Percentiles rank a stretch among this genome's conserved stretches.
phyloP scores from a whole-genome alignment of 345 rosid species.

The Erodium maritimum region DNA sequence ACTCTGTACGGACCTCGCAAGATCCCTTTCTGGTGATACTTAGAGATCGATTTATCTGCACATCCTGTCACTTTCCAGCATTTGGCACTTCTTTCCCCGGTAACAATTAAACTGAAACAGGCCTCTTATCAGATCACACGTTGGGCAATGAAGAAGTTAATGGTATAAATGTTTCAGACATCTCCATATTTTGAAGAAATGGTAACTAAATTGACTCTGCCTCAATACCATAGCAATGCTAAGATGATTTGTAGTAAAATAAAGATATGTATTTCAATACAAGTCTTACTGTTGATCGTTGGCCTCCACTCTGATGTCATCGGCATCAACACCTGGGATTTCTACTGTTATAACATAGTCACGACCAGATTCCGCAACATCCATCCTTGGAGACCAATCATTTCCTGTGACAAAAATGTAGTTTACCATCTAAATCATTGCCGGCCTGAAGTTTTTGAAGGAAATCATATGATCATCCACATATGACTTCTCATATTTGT shows the following conservation, averaged over 20 bases:
- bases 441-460: too few relatives aligned
- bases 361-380: conserved; percentile 38
- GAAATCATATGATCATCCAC: too few relatives aligned
- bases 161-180: neutral
- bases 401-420: conserved; percentile 20
- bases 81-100: conserved; percentile 32
- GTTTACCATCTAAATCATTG: too few relatives aligned
- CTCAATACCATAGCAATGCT: too few relatives aligned
- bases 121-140: conserved; percentile 3
- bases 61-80: conserved; percentile 16
- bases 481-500: too few relatives aligned
- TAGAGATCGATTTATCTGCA: conserved; percentile 17
- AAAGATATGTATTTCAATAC: neutral
- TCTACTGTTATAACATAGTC: conserved; percentile 48
- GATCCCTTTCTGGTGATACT: conserved; percentile 48
- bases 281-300: conserved; percentile 34
- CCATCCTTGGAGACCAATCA: conserved; percentile 55
- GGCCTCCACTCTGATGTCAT: conserved; percentile 70
- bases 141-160: too few relatives aligned
- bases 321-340: conserved; percentile 52
- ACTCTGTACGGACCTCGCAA: conserved; percentile 46
- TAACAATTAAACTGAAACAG: conserved; percentile 44
- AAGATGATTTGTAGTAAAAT: neutral
- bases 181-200: neutral
- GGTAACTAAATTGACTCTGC: too few relatives aligned